Evolutionary conservation across 2,329 filamentous ascomycete genomes (phyloP).

Genomic region (Nemania sp.): DNA sequence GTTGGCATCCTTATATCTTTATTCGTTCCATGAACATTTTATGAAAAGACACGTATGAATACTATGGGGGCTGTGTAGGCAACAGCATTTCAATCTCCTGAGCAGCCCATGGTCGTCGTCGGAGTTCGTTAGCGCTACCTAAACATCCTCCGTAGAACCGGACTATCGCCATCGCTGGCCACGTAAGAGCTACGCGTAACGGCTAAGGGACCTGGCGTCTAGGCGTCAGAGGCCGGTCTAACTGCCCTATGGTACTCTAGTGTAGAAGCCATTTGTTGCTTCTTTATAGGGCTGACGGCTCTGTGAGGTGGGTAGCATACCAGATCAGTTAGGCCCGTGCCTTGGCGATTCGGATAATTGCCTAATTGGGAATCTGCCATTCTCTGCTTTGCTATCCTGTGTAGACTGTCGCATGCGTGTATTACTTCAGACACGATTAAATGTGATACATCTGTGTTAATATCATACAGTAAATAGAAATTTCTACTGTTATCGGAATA

Average conservation of each 20-base stretch:
- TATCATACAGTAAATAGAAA: too few relatives aligned
- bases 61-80: neutral
- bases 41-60: neutral
- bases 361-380: neutral
- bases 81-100: conserved; percentile 1
- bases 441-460: too few relatives aligned
- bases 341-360: conserved; percentile 13
- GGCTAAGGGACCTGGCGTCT: neutral
- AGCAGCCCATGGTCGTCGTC: neutral
- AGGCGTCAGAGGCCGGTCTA: neutral
- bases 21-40: neutral
- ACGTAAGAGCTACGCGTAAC: too few relatives aligned
- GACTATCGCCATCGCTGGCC: too few relatives aligned
- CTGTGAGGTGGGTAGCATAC: neutral
- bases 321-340: neutral
- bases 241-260: neutral
- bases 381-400: neutral
- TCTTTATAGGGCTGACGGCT: too few relatives aligned
- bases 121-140: neutral
- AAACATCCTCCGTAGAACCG: too few relatives aligned
- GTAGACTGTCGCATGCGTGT: too few relatives aligned
- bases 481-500: too few relatives aligned
- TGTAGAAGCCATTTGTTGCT: neutral
- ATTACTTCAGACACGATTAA: too few relatives aligned
- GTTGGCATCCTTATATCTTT: neutral